Percentiles rank a stretch among this genome's conserved stretches.
Conservation (phyloP, 2,329 filamentous ascomycete species). For the Hymenoscyphus fraxineus region DNA sequence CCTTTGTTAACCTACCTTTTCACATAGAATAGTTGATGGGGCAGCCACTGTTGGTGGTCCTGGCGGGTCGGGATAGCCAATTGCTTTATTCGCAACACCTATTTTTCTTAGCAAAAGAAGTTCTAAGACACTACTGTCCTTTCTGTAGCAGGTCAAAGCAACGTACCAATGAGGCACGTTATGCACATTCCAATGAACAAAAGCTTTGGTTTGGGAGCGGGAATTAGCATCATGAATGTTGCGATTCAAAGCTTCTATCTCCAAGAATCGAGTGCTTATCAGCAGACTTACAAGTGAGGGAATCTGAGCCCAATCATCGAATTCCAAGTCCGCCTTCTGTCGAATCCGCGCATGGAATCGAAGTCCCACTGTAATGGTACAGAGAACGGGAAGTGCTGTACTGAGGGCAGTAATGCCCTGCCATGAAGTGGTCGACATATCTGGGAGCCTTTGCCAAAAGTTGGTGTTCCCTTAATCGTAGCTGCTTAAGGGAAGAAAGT, state of each 20-base stretch:
- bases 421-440: not conserved
- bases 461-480: too few relatives aligned
- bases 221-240: too few relatives aligned
- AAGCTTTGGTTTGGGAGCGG: not conserved
- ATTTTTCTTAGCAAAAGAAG: not conserved
- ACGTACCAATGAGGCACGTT: conserved; percentile 4
- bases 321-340: not conserved
- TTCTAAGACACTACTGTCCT: not conserved
- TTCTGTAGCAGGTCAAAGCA: not conserved
- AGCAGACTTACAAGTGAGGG: conserved; percentile 1
- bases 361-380: not conserved
- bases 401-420: conserved; percentile 2
- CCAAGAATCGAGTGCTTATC: not conserved
- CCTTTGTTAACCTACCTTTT: not conserved
- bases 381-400: not conserved
- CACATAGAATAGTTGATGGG: not conserved
- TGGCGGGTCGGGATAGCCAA: conserved; percentile 1
- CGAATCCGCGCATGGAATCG: not conserved
- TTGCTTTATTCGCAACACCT: conserved; percentile 5
- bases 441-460: too few relatives aligned
- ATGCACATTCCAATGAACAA: conserved; percentile 7
- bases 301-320: conserved; percentile 4
- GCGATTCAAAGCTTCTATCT: not conserved
- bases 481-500: too few relatives aligned
- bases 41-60: not conserved